Conservation (phyloP, 73 alveolate species). For the Blepharisma stoltei region DNA sequence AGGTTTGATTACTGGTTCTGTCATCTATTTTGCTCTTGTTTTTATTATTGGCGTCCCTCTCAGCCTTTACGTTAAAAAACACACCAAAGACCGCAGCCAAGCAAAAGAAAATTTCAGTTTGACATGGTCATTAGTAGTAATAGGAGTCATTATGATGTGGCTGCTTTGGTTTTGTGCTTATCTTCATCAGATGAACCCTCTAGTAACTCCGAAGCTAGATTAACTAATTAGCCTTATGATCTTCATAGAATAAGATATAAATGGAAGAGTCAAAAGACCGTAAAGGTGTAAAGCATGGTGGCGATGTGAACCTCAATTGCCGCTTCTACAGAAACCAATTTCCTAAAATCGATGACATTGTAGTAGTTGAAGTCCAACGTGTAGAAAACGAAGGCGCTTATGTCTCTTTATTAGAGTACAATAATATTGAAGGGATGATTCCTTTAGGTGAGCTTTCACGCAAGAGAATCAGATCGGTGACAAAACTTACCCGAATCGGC, state of each 20-base stretch:
- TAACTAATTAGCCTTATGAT: background rate
- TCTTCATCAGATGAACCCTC: slow-evolving; percentile 91
- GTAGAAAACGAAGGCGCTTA: slow-evolving; percentile 91
- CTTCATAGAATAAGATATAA: background rate
- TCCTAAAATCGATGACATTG: slow-evolving; percentile 83
- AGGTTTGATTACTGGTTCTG: background rate
- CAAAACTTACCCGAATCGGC: slow-evolving; percentile 81
- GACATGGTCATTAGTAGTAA: slow-evolving; percentile 62
- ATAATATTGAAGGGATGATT: slow-evolving; percentile 84
- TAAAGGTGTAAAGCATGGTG: too few species aligned
- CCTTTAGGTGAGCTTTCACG: slow-evolving; percentile 86
- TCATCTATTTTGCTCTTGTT: slow-evolving; percentile 2
- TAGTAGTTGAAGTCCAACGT: slow-evolving; percentile 78
- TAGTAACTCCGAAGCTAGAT: slow-evolving; percentile 64
- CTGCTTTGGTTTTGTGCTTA: slow-evolving; percentile 85
- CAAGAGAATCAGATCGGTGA: slow-evolving; percentile 71
- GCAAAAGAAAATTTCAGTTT: slow-evolving; percentile 41
- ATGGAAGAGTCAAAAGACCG: too few species aligned
- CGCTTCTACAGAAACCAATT: slow-evolving; percentile 73
- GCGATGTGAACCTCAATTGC: slow-evolving; percentile 54
- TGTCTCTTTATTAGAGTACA: slow-evolving; percentile 88
- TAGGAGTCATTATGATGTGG: slow-evolving; percentile 90
- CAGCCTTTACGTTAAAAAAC: slow-evolving; percentile 7
- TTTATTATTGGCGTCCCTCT: slow-evolving; percentile 14
- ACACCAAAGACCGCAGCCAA: slow-evolving; percentile 7